phyloP scores from a whole-genome alignment of 2,329 filamentous ascomycete genomes.

The Fusarium armeniacum region DNA sequence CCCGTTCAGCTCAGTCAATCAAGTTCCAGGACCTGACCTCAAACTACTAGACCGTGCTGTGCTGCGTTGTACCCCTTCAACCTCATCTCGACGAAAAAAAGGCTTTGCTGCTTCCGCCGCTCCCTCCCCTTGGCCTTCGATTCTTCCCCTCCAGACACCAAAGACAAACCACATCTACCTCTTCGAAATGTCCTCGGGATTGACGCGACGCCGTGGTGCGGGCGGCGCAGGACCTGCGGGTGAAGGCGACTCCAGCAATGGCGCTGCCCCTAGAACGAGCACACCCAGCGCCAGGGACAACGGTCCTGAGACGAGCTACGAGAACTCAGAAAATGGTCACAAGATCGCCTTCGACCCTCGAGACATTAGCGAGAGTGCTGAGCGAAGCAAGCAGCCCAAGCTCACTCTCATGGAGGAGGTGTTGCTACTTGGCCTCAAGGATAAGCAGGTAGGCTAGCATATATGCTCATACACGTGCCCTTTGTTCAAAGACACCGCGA shows the following conservation, averaged over 20 bases:
- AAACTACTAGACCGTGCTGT: slow-evolving; percentile 22
- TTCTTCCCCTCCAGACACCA: slow-evolving; percentile 22
- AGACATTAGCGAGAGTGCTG: slow-evolving; percentile 96
- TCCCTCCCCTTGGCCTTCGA: slow-evolving; percentile 23
- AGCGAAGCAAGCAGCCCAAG: slow-evolving; percentile 98
- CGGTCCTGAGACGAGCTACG: slow-evolving; percentile 85
- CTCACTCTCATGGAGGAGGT: slow-evolving; percentile 99
- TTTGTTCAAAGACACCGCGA: slow-evolving; percentile 8
- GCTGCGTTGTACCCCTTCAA: slow-evolving; percentile 43
- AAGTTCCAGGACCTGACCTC: slow-evolving; percentile 39
- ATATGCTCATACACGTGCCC: slow-evolving; percentile 31
- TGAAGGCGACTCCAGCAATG: slow-evolving; percentile 70
- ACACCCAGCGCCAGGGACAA: slow-evolving; percentile 67
- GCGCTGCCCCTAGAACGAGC: slow-evolving; percentile 68
- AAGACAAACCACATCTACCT: slow-evolving; percentile 16
- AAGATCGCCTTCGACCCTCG: slow-evolving; percentile 98
- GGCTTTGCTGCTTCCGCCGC: slow-evolving; percentile 27
- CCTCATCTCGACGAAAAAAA: slow-evolving; percentile 44
- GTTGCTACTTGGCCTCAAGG: slow-evolving; percentile 92
- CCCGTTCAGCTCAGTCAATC: slow-evolving; percentile 49
- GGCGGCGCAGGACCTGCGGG: slow-evolving; percentile 71
- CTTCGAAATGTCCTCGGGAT: slow-evolving; percentile 60
- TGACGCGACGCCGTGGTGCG: slow-evolving; percentile 78
- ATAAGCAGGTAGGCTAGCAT: slow-evolving; percentile 83
- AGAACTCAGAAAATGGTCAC: slow-evolving; percentile 94